Evolutionary conservation across 495 filamentous ascomycete species (phyloP).

Genomic region (Ramalina peruviana): DNA sequence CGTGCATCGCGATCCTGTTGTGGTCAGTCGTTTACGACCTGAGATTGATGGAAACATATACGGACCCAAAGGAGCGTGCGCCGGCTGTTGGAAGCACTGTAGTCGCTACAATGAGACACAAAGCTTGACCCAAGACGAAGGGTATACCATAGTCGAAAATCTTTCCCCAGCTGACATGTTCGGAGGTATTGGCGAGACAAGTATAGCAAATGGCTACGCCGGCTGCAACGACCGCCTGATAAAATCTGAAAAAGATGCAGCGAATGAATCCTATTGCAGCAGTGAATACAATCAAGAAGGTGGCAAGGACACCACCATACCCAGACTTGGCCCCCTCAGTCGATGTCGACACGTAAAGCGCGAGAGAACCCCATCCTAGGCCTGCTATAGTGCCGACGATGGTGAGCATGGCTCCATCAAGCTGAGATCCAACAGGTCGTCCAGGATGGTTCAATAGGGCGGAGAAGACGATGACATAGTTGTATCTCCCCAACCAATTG

Average conservation of each 20-base stretch:
- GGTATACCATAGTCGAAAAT: constrained; percentile 40
- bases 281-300: constrained; percentile 38
- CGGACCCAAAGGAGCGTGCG: constrained; percentile 33
- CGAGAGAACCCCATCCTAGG: constrained; percentile 40
- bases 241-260: constrained; percentile 38
- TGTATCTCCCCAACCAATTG: constrained; percentile 34
- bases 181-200: constrained; percentile 33
- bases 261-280: constrained; percentile 34
- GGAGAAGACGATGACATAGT: constrained; percentile 38
- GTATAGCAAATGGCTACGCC: constrained; percentile 41
- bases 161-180: constrained; percentile 28
- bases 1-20: constrained; percentile 15
- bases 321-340: constrained; percentile 28
- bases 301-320: constrained; percentile 38
- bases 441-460: constrained; percentile 40
- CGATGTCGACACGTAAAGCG: constrained; percentile 36
- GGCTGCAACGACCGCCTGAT: constrained; percentile 38
- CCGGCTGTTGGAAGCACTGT: constrained; percentile 38
- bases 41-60: not conserved
- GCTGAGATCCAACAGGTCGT: constrained; percentile 37
- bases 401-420: constrained; percentile 40
- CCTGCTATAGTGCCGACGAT: constrained; percentile 39
- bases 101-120: constrained; percentile 32
- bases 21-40: not conserved
- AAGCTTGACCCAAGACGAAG: constrained; percentile 40